Evolutionary conservation across 164 flowering plant genomes (phyloP), one percentile per base, ranked within the genome.

Genomic region (Kingdonia uniflora): DNA sequence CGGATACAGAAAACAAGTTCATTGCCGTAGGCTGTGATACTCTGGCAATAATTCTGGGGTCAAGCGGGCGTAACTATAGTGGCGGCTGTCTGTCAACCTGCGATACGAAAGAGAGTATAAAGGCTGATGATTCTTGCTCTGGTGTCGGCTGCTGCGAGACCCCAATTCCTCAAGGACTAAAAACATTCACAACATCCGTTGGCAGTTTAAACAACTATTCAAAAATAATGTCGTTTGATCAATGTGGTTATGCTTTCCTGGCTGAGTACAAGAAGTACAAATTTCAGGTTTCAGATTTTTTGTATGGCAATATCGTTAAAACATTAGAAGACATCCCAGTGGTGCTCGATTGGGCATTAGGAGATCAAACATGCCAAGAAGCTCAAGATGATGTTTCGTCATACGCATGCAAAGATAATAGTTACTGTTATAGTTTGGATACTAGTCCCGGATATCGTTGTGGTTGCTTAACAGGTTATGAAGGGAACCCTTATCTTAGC

Each of bases 341-440:
- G 15, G 35, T 29, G 64, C 55, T 71, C 0, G 78, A 74, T 8
- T 76, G 76, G 81, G 71, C 40, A 0, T 33, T 71, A 1, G 80
- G 69, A 1, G 35, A 33, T 11, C 11, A 24, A 45, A 23, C 56
- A 0, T 71, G 71, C 23, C 16, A 51, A 52, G 54, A 46, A 51
- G 78, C 62, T 24, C 33, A 2, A 4, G 20, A 4, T 19, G 42
- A 61, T 19, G 11, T 11, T 1, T 38, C 44, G 6, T 25, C 40
- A 33, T 64, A 19, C 13, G 54, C 63, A 5, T 72, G 76, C 50
- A 25, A 53, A 13, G 47, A 56, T 22, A 67, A 66, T 24, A 69
- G 68, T 40, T 5, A 23, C 16, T 76, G 80, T 40, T 23, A 46
- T 25, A 60, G 71, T 21, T 29, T 29, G 35, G 52, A 63, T 3